phyloP scores from a whole-genome alignment of 2,329 filamentous ascomycete genomes.

The Pseudogymnoascus sp. region DNA sequence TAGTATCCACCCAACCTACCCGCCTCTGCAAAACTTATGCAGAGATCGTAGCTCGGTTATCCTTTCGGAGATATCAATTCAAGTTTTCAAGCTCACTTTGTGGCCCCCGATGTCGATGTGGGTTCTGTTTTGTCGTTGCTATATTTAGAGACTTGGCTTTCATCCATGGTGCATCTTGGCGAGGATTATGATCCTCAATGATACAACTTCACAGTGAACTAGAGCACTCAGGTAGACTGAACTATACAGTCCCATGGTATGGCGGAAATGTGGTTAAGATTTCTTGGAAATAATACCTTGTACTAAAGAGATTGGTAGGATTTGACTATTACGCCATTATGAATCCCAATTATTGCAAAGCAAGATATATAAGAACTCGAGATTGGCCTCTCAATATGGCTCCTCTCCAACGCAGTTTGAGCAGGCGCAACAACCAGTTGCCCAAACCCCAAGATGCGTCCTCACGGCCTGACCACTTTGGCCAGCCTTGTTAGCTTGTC shows the following conservation, averaged over 20 bases:
- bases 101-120: neutral
- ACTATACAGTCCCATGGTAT: neutral
- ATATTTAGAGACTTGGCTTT: neutral
- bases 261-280: neutral
- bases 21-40: neutral
- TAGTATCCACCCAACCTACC: neutral
- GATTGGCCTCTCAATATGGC: neutral
- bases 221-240: neutral
- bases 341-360: neutral
- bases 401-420: neutral
- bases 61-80: neutral
- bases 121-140: neutral
- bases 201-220: neutral
- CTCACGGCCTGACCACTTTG: neutral
- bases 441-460: neutral
- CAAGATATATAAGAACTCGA: neutral
- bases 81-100: neutral
- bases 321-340: neutral
- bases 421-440: neutral
- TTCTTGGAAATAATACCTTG: neutral
- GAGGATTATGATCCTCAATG: neutral
- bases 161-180: neutral
- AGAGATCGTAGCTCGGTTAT: neutral
- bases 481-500: neutral
- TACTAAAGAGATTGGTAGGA: neutral